Evolutionary conservation across 768 basidiomycete genomes (phyloP).

Genomic region (Psilocybe cyanescens): DNA sequence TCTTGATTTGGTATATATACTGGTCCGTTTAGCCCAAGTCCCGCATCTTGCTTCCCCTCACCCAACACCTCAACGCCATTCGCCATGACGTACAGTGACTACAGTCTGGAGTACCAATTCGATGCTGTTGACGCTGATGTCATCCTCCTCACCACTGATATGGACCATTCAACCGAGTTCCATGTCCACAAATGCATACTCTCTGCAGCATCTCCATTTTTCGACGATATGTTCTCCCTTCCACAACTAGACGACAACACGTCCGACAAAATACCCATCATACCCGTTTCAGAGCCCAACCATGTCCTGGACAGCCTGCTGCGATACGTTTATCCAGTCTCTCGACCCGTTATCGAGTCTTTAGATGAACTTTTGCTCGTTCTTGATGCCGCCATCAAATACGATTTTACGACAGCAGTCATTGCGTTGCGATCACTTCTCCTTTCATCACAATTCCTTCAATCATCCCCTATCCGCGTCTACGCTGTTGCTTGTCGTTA

Average conservation of each 20-base stretch:
- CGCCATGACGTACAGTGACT: constrained; percentile 3
- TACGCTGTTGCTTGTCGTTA: constrained; percentile 74
- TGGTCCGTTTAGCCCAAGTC: neutral
- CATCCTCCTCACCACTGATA: constrained; percentile 29
- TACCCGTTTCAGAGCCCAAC: constrained; percentile 59
- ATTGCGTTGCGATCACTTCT: constrained; percentile 54
- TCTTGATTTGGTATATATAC: constrained; percentile 5
- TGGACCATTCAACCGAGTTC: constrained; percentile 48
- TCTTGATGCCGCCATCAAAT: constrained; percentile 63
- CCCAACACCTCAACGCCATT: neutral
- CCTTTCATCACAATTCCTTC: constrained; percentile 51
- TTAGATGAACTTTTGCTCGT: constrained; percentile 58
- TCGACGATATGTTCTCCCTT: constrained; percentile 67
- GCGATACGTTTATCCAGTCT: constrained; percentile 64
- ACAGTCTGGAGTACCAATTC: constrained; percentile 33
- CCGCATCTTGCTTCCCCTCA: neutral
- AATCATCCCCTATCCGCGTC: constrained; percentile 56
- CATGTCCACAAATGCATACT: constrained; percentile 67
- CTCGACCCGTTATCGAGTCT: constrained; percentile 51
- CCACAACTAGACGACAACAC: constrained; percentile 43
- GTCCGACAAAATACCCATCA: constrained; percentile 37
- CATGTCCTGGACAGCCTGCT: constrained; percentile 52
- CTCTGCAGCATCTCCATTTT: constrained; percentile 67
- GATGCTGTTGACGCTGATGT: constrained; percentile 31
- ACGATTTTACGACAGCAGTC: constrained; percentile 57